Conservation (phyloP, 257 asterid species). For the Solanum sejunctum region DNA sequence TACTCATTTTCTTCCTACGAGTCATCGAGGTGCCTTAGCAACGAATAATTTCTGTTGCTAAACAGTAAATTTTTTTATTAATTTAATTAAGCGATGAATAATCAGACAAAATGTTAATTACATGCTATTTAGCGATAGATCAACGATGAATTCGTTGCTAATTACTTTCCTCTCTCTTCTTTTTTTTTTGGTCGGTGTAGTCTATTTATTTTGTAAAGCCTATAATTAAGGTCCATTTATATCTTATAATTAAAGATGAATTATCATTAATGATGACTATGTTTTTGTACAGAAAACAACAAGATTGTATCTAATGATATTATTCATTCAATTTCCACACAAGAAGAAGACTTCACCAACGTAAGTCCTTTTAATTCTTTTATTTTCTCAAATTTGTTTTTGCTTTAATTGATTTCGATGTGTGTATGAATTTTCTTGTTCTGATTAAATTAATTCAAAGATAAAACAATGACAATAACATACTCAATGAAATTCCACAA, state of each 20-base stretch:
- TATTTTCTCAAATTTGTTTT: background rate
- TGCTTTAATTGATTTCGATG: background rate
- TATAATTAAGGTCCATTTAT: background rate
- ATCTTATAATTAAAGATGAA: background rate
- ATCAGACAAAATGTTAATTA: background rate
- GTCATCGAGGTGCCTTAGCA: background rate
- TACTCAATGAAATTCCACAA: too few species aligned
- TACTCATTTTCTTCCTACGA: background rate
- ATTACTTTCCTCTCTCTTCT: background rate
- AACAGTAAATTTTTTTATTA: background rate
- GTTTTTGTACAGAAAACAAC: background rate
- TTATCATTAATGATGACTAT: background rate
- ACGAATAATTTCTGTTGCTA: background rate
- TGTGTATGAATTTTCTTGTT: background rate
- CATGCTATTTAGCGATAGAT: background rate
- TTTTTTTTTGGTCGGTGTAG: background rate
- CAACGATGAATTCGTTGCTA: background rate
- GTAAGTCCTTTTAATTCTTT: constrained; percentile 16
- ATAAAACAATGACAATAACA: too few species aligned
- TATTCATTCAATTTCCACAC: constrained; percentile 2
- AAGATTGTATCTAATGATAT: background rate
- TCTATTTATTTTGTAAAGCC: background rate
- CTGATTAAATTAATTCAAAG: too few species aligned
- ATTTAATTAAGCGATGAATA: background rate
- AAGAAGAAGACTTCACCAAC: constrained; percentile 20